These are phyloP conservation scores for Cenchrus fungigraminus DNA, from an alignment of 176 grass and related monocot genomes.

Conservation along the genomic window DNA sequence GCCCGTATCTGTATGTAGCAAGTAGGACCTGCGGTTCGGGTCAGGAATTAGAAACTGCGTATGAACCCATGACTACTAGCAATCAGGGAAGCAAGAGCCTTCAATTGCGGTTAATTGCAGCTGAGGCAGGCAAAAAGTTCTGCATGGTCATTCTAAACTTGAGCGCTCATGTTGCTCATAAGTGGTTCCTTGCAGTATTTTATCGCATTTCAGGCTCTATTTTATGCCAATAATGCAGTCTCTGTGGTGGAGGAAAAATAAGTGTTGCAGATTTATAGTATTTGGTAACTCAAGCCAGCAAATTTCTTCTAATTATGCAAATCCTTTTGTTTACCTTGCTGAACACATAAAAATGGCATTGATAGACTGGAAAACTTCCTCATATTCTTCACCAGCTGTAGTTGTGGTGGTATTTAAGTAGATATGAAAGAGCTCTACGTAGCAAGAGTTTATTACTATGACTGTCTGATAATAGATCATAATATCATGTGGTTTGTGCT, in stretches of 20 bases:
- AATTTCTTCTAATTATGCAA: not conserved
- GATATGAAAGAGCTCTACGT: not conserved
- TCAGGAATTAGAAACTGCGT: not conserved
- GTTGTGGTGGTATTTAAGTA: not conserved
- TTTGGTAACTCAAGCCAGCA: not conserved
- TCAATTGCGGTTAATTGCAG: not conserved
- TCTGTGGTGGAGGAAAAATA: not conserved
- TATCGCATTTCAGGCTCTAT: not conserved
- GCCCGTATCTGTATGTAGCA: not conserved
- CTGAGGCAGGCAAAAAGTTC: not conserved
- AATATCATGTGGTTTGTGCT: not conserved
- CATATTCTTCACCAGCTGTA: not conserved
- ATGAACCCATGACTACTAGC: not conserved
- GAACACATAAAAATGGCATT: not conserved
- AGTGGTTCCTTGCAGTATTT: not conserved
- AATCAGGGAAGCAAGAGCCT: not conserved
- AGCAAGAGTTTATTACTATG: constrained; percentile 12
- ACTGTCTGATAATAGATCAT: not conserved
- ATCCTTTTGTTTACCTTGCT: constrained; percentile 5
- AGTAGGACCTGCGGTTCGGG: not conserved
- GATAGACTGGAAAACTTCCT: not conserved
- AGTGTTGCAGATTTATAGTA: not conserved
- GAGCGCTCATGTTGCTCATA: not conserved
- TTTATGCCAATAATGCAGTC: not conserved
- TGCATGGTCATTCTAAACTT: not conserved